Percentiles rank a stretch among this genome's conserved stretches.
phyloP scores from a whole-genome alignment of 2,329 filamentous ascomycete species.

The Venturia asperata region DNA sequence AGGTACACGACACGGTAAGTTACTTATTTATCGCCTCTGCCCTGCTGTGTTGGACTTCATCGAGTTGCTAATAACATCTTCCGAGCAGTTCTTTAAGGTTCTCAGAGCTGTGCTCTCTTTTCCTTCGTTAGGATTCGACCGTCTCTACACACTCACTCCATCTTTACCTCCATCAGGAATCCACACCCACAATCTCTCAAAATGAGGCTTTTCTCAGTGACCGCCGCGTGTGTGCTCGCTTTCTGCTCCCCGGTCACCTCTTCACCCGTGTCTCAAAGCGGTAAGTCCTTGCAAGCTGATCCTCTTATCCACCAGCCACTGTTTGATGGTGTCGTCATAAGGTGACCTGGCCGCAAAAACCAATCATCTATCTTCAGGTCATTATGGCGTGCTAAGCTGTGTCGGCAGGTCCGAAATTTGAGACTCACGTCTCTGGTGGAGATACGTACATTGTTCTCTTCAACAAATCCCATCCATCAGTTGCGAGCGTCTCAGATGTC shows the following conservation, averaged over 20 bases:
- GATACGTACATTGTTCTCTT: slow-evolving; percentile 35
- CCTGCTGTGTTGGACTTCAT: not conserved
- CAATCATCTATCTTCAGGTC: slow-evolving; percentile 24
- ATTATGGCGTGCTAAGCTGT: not conserved
- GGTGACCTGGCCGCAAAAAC: not conserved
- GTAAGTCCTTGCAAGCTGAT: not conserved
- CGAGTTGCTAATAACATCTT: not conserved
- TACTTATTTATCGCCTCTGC: not conserved
- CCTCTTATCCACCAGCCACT: not conserved
- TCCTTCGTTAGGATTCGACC: not conserved
- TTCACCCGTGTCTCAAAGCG: not conserved
- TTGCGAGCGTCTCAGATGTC: not conserved
- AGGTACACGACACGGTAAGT: slow-evolving; percentile 1
- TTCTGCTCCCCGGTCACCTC: not conserved
- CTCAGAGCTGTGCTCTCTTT: slow-evolving; percentile 9
- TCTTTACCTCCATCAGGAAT: not conserved
- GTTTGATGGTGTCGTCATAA: no score
- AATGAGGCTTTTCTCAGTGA: not conserved
- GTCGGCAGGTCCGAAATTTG: not conserved
- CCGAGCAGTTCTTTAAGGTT: not conserved
- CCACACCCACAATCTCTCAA: slow-evolving; percentile 2
- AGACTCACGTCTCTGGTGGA: slow-evolving; percentile 27
- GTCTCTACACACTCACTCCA: not conserved
- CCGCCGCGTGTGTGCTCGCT: not conserved
- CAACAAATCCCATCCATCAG: slow-evolving; percentile 27